Evolutionary conservation across 345 rosid species (phyloP).

Genomic region (Sisymbrium altissimum): DNA sequence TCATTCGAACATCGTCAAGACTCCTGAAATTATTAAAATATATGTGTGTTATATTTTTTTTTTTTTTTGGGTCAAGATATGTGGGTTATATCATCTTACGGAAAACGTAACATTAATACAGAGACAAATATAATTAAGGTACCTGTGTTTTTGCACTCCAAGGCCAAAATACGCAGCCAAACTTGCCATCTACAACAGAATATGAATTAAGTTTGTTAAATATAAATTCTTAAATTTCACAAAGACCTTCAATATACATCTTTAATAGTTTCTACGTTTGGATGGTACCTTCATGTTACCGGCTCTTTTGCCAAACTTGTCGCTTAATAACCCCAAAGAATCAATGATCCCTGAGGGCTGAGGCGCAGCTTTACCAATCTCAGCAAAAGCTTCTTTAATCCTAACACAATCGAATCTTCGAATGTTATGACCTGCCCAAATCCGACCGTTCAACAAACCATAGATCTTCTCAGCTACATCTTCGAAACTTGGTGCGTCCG

Average conservation of each 20-base stretch:
- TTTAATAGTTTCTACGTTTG: neutral
- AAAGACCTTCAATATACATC: neutral
- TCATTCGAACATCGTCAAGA: conserved; percentile 89
- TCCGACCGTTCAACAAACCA: conserved; percentile 57
- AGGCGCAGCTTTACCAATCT: conserved; percentile 59
- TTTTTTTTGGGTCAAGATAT: too few species aligned
- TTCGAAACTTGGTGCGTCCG: conserved; percentile 57
- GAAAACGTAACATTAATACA: neutral
- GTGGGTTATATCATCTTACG: neutral
- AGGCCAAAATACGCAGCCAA: conserved; percentile 87
- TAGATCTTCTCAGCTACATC: conserved; percentile 70
- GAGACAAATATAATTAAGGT: neutral
- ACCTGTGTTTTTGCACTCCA: conserved; percentile 91
- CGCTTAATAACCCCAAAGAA: conserved; percentile 65
- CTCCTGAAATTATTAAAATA: conserved; percentile 46
- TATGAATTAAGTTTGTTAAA: neutral
- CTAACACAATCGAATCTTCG: conserved; percentile 77
- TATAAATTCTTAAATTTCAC: neutral
- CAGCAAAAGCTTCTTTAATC: conserved; percentile 75
- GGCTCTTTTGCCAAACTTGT: conserved; percentile 82
- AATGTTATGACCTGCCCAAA: conserved; percentile 97
- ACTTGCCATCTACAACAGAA: conserved; percentile 71
- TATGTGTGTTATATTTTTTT: neutral
- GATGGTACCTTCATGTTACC: conserved; percentile 82
- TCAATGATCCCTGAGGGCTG: conserved; percentile 69